Evolutionary conservation across 2,329 filamentous ascomycete genomes (phyloP), one percentile per base, ranked within the genome.

Genomic region (Phyllosticta citrichinensis): DNA sequence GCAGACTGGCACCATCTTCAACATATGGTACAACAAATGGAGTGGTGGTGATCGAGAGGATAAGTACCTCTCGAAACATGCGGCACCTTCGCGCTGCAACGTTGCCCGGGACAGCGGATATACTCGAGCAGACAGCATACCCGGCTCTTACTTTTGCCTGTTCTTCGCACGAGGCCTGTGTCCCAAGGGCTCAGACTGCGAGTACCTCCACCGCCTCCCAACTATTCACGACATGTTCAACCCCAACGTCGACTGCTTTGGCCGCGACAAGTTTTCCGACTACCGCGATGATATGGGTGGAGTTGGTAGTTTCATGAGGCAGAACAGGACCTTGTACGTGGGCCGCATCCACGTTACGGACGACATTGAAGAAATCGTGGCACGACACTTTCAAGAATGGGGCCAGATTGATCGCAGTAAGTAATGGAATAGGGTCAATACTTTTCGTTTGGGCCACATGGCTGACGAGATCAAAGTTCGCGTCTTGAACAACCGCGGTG

Each of bases 21-120:
- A 99, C 75, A 95, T 96, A 70, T 97, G 92, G 93, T 96, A 97
- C 77, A 97, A 96, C 79, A 97, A 97, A 76, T 97, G 93, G 92
- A 88, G 87, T 0, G 94, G 94, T 66, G 94, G 94, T 69, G 94
- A 99, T 75, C 85, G 91, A 63, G 93, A 97, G 71, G 91, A 95
- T 78, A 91, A 92, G 68, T 91, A 93, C 70, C 82, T 91, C 3
- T 90, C 88, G 40, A 87, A 97, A 71, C 88, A 87, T 22, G 83
- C 87, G 14, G 93, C 94, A 3, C 86, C 88, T 65, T 88, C 87
- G 2, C 88, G 95, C 60, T 97, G 94, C 80, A 94, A 92, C 71
- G 80, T 99, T 63, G 87, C 87, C 1, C 84, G 82, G 63, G 94
- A 81, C 67, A 73, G 68, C 59, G 79, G 79, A 12, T 80, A 79